Evolutionary conservation across 768 basidiomycete species (phyloP).

Genomic region (Leccinum uliginosum): DNA sequence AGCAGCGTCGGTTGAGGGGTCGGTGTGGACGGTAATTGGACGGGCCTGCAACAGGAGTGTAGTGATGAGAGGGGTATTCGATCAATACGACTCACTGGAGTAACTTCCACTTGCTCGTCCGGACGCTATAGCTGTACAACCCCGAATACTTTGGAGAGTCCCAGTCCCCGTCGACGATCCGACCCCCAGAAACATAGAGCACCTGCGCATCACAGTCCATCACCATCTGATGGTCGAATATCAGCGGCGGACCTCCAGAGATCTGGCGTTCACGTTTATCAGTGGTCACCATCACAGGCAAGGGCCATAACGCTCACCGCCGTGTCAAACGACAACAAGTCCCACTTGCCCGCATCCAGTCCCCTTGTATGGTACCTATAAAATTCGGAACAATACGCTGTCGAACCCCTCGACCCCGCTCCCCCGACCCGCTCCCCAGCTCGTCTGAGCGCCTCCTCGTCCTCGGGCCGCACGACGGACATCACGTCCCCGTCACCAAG

Average conservation of each 20-base stretch:
- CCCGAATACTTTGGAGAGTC: slow-evolving; percentile 60
- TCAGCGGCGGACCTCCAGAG: slow-evolving; percentile 63
- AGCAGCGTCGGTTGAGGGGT: slow-evolving; percentile 43
- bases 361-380: slow-evolving; percentile 52
- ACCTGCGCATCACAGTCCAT: slow-evolving; percentile 69
- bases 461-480: slow-evolving; percentile 17
- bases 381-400: slow-evolving; percentile 60
- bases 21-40: slow-evolving; percentile 9
- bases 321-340: slow-evolving; percentile 62
- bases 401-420: slow-evolving; percentile 7
- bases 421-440: slow-evolving; percentile 19
- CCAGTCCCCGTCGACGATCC: slow-evolving; percentile 64
- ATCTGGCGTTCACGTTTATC: slow-evolving; percentile 33
- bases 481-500: slow-evolving; percentile 52
- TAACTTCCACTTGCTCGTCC: slow-evolving; percentile 60
- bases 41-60: slow-evolving; percentile 14
- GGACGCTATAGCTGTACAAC: slow-evolving; percentile 68
- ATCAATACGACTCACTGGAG: slow-evolving; percentile 49
- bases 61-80: background rate
- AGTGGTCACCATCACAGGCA: background rate
- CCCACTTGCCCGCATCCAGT: slow-evolving; percentile 62
- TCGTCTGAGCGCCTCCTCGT: slow-evolving; percentile 17
- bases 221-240: slow-evolving; percentile 81
- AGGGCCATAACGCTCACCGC: slow-evolving; percentile 39
- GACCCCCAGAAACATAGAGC: slow-evolving; percentile 74